Conservation (phyloP, 1,284 basidiomycete genomes). For the Entoloma clypeatum region DNA sequence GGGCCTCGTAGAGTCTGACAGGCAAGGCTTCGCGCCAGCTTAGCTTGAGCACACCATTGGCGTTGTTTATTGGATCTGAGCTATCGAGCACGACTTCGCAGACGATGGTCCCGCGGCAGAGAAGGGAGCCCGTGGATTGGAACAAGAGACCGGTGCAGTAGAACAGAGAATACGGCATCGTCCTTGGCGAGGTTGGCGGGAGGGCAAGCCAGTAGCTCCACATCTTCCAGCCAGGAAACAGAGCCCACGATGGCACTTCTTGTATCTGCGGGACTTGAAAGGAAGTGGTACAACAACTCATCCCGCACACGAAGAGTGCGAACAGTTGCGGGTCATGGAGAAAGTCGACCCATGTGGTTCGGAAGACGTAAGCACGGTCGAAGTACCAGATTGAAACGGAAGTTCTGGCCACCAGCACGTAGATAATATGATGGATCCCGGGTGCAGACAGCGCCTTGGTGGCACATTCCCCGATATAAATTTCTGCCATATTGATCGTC, state of each 20-base stretch:
- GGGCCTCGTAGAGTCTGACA: neutral
- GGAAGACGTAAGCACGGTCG: constrained; percentile 1
- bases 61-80: neutral
- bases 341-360: neutral
- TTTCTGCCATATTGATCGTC: too few species aligned
- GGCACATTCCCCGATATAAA: too few species aligned
- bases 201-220: neutral
- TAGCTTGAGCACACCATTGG: neutral
- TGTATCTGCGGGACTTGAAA: neutral
- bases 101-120: constrained; percentile 2
- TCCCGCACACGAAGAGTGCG: constrained; percentile 2
- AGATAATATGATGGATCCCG: neutral
- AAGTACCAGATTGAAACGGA: constrained; percentile 2
- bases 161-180: neutral
- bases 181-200: neutral
- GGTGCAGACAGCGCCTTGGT: neutral
- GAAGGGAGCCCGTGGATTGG: neutral
- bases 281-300: neutral
- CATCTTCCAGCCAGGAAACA: too few species aligned
- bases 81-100: neutral
- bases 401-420: neutral
- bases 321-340: neutral
- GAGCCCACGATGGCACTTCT: too few species aligned
- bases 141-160: neutral
- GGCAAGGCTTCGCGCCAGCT: neutral